Evolutionary conservation across 345 rosid genomes (phyloP).

Genomic region (Crucihimalaya himalaica): DNA sequence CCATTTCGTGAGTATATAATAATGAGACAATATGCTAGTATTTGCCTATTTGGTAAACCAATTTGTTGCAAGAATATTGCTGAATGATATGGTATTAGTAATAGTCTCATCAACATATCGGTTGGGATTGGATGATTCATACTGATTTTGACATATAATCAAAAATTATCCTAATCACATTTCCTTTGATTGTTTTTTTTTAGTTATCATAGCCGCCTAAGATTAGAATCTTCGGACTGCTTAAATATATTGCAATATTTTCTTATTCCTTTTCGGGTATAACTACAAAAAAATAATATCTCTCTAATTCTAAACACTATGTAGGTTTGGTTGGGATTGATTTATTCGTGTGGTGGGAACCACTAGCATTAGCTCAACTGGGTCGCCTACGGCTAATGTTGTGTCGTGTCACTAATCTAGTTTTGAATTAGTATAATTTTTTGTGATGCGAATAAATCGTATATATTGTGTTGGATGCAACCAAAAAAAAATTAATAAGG

Average conservation of each 20-base stretch:
- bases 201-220: constrained; percentile 32
- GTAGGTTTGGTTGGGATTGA: constrained; percentile 31
- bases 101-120: constrained; percentile 24
- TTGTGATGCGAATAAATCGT: neutral
- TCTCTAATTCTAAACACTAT: constrained; percentile 1
- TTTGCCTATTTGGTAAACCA: constrained; percentile 20
- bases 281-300: constrained; percentile 15
- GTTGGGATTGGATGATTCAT: constrained; percentile 27
- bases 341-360: constrained; percentile 17
- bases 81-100: neutral
- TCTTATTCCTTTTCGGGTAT: constrained; percentile 15
- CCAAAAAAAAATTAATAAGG: neutral
- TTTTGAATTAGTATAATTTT: neutral
- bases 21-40: constrained; percentile 8
- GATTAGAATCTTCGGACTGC: constrained; percentile 28
- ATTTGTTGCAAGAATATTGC: constrained; percentile 9
- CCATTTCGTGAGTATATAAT: neutral
- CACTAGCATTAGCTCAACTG: constrained; percentile 24
- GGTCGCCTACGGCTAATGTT: constrained; percentile 10
- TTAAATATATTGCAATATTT: constrained; percentile 3
- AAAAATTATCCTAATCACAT: constrained; percentile 25
- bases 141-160: constrained; percentile 33
- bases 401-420: constrained; percentile 21
- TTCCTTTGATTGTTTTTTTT: constrained; percentile 8
- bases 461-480: neutral